Evolutionary conservation across 2,329 filamentous ascomycete genomes (phyloP).

Genomic region (Monosporascus sp.): DNA sequence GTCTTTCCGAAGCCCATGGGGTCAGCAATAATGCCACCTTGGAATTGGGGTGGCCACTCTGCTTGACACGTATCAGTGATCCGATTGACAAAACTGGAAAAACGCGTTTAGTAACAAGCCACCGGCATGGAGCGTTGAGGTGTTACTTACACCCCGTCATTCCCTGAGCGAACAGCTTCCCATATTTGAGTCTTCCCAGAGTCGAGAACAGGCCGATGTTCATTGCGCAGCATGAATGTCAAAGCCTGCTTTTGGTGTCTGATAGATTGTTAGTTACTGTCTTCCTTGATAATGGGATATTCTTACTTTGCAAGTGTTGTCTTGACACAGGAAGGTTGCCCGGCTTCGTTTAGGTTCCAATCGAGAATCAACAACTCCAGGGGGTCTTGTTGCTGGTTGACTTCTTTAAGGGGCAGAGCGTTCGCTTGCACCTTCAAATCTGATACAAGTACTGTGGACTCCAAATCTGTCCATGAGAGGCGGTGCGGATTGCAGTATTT

Average conservation of each 20-base stretch:
- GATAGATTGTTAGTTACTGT: too few species aligned
- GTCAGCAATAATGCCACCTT: conserved; percentile 23
- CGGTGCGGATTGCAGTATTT: conserved; percentile 4
- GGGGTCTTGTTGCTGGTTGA: too few species aligned
- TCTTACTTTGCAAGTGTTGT: conserved; percentile 5
- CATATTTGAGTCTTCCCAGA: neutral
- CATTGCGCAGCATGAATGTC: conserved; percentile 20
- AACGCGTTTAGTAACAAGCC: neutral
- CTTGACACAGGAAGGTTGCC: too few species aligned
- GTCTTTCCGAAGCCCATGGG: conserved; percentile 26
- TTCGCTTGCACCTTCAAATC: neutral
- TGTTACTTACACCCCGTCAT: too few species aligned
- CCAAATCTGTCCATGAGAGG: neutral
- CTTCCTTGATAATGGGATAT: neutral
- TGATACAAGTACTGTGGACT: neutral
- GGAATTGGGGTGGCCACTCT: conserved; percentile 10
- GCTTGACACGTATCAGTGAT: neutral
- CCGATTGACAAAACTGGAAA: neutral
- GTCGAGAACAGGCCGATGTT: conserved; percentile 13
- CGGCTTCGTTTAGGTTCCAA: too few species aligned
- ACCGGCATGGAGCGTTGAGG: too few species aligned
- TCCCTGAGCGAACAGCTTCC: conserved; percentile 1
- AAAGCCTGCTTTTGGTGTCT: conserved; percentile 26
- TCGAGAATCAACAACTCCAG: too few species aligned
- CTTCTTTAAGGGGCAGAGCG: too few species aligned